phyloP scores from a whole-genome alignment of 192 early-diverging fungal genomes.

The Irineochytrium annulatum region DNA sequence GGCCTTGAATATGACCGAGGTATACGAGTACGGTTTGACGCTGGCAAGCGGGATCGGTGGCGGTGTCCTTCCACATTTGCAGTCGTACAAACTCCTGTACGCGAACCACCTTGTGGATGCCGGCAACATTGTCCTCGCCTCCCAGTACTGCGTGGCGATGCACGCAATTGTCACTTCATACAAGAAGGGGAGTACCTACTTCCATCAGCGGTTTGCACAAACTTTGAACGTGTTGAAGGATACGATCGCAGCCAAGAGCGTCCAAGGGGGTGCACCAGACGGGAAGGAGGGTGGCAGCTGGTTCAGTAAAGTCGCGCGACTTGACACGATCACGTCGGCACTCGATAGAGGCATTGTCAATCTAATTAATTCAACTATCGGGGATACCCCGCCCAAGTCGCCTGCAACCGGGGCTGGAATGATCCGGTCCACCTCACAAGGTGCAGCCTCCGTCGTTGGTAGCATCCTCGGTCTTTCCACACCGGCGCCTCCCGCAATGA shows the following conservation, averaged over 20 bases:
- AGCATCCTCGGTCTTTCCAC: neutral
- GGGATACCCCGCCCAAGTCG: neutral
- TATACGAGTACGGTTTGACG: conserved; percentile 74
- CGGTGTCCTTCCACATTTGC: conserved; percentile 76
- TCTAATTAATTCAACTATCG: conserved; percentile 17
- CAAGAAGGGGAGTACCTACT: conserved; percentile 74
- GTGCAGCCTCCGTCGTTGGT: neutral
- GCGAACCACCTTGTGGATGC: conserved; percentile 79
- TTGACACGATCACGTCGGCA: conserved; percentile 33
- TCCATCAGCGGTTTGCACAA: conserved; percentile 67
- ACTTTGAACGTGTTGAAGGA: conserved; percentile 70
- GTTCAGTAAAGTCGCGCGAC: conserved; percentile 37
- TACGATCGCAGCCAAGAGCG: conserved; percentile 42
- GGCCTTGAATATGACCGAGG: conserved; percentile 73
- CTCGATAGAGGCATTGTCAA: conserved; percentile 59
- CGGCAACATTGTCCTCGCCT: conserved; percentile 69
- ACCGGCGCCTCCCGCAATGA: neutral
- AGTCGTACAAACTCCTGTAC: conserved; percentile 81
- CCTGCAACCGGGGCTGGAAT: neutral
- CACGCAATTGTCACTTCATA: conserved; percentile 66
- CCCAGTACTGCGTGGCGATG: conserved; percentile 74
- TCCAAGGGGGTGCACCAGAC: conserved; percentile 6
- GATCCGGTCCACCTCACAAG: conserved; percentile 22
- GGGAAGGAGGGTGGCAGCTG: conserved; percentile 36
- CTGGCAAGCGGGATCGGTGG: conserved; percentile 40